Percentiles rank a stretch among this genome's conserved stretches.
These are phyloP conservation scores for Aphanomyces euteiches DNA, from an alignment of 352 stramenopile species.

Conservation along the genomic window DNA sequence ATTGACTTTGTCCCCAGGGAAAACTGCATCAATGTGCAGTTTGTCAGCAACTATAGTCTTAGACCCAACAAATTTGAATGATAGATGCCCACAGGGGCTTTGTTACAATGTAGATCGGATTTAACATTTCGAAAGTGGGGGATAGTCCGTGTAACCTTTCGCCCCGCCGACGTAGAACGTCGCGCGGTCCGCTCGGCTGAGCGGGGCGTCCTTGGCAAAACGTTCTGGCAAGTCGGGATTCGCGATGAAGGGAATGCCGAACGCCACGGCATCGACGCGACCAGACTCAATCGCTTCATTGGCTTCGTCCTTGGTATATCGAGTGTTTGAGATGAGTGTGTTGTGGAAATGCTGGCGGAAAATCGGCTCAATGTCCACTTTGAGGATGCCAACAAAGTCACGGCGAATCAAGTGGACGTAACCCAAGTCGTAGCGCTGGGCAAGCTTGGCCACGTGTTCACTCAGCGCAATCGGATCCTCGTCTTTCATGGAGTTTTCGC, in stretches of 20 bases:
- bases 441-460: conserved; percentile 33
- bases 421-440: conserved; percentile 29
- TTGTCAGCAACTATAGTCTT: too few relatives aligned
- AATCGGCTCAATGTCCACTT: conserved; percentile 19
- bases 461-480: too few relatives aligned
- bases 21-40: too few relatives aligned
- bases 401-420: conserved; percentile 31
- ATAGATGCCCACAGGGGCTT: too few relatives aligned
- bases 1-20: too few relatives aligned
- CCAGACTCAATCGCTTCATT: conserved; percentile 36
- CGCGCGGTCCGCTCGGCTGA: too few relatives aligned
- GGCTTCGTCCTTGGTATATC: conserved; percentile 34
- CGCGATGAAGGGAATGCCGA: conserved; percentile 41
- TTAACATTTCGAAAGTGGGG: too few relatives aligned
- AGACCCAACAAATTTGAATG: too few relatives aligned
- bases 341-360: conserved; percentile 34
- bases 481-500: conserved; percentile 29
- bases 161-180: too few relatives aligned
- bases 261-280: conserved; percentile 42
- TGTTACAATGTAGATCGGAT: too few relatives aligned
- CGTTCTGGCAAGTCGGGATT: conserved; percentile 48
- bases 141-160: too few relatives aligned
- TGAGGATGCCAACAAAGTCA: conserved; percentile 28
- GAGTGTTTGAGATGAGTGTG: conserved; percentile 31
- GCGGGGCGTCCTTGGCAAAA: conserved; percentile 31